A percentile compares a stretch with the other conserved stretches of the same genome.
These are phyloP conservation scores for Craspedostauros australis DNA, from an alignment of 108 stramenopile genomes.

Conservation along the genomic window DNA sequence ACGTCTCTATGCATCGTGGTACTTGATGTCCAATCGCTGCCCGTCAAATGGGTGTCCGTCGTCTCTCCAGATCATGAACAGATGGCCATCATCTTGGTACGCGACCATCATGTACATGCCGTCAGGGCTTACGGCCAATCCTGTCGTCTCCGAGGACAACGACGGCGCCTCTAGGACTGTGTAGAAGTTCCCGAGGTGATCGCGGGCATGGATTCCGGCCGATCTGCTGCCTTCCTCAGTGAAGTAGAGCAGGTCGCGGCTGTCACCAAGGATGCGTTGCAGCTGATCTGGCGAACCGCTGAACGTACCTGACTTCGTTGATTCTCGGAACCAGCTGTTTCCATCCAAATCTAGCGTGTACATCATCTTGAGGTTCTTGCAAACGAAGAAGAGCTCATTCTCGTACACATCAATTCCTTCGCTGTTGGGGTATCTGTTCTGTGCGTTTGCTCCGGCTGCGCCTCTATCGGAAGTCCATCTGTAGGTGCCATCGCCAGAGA, in stretches of 20 bases:
- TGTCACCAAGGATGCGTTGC: background rate
- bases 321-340: background rate
- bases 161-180: slow-evolving; percentile 14
- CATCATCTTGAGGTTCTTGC: slow-evolving; percentile 8
- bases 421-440: slow-evolving; percentile 3
- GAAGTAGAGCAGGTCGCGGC: slow-evolving; percentile 9
- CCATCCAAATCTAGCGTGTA: slow-evolving; percentile 20
- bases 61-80: slow-evolving; percentile 37
- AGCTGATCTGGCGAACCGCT: slow-evolving; percentile 1
- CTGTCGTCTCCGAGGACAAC: background rate
- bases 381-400: slow-evolving; percentile 17
- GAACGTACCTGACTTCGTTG: slow-evolving; percentile 14
- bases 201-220: slow-evolving; percentile 12
- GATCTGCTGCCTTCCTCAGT: slow-evolving; percentile 16
- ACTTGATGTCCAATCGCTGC: slow-evolving; percentile 15
- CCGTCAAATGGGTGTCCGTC: slow-evolving; percentile 35
- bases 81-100: slow-evolving; percentile 30
- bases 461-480: background rate
- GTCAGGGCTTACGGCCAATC: slow-evolving; percentile 18
- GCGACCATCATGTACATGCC: slow-evolving; percentile 43
- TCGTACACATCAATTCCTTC: slow-evolving; percentile 20
- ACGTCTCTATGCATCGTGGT: slow-evolving; percentile 13
- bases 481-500: slow-evolving; percentile 4
- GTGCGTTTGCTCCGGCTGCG: slow-evolving; percentile 1
- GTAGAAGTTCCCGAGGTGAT: slow-evolving; percentile 5